Base-by-base conservation (phyloP, 169 alveolate genomes). In the Cryptosporidium sp. region DNA sequence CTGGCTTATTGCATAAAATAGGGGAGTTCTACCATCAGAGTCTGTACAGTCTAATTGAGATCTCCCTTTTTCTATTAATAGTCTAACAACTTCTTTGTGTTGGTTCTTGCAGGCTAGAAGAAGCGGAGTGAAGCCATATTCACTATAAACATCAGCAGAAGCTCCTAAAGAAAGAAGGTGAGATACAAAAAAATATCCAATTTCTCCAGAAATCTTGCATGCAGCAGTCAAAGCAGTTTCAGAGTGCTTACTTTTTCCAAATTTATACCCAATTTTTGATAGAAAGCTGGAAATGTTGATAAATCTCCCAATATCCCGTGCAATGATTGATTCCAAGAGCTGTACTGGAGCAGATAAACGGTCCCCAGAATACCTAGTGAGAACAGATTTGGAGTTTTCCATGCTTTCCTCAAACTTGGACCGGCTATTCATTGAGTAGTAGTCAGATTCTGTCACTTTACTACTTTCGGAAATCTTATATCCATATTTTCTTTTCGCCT, bases 111-210 rank as follows among this genome's bases (percentile, higher is more conserved):
- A 80, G 1, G 89, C 89, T 1, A 62, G 21, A 21, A 80, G 67
- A 18, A 80, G 55, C 3, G 89, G 89, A 43, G 89, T 80, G n/a
- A 45, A 80, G 0, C 73, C 75, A 41, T 80, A 59, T 16, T 80
- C 89, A 29, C 74, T 80, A 39, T 80, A 80, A 9, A 58, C 37
- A 3, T 80, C 68, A n/a, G 35, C 89, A 18, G 74, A 65, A 39
- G 89, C 89, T 37, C 89, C 89, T 6, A 80, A 55, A 16, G 89
- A 80, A 12, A 80, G 75, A 41, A 80, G 89, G 35, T 80, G 89
- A 0, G 89, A 59, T 9, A 80, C 89, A 2, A 80, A 65, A 16
- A 80, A 80, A 26, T 80, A 80, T 0, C 89, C 89, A 31, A 80
- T 52, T 59, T 80, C 89, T n/a, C 89, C 89, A 8, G 89, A 59